Conservation (phyloP, 495 filamentous ascomycete genomes). For the Neurospora sp. region DNA sequence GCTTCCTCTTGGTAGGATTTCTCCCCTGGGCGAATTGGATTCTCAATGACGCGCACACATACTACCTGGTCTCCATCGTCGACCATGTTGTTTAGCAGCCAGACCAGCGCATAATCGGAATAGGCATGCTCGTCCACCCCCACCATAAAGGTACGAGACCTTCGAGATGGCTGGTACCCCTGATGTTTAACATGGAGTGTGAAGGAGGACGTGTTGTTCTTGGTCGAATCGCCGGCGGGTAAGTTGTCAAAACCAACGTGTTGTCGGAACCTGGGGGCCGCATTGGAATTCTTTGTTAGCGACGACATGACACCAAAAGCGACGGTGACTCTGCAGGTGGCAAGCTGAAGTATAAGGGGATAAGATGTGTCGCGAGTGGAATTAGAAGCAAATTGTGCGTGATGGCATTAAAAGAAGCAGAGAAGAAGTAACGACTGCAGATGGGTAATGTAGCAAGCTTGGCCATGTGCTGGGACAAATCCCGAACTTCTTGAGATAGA, state of each 20-base stretch:
- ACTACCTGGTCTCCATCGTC: conserved; percentile 97
- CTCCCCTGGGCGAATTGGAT: conserved; percentile 64
- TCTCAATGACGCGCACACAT: conserved; percentile 84
- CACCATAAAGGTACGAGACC: conserved; percentile 86
- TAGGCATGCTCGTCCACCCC: conserved; percentile 93
- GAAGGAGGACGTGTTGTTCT: conserved; percentile 72
- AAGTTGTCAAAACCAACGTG: conserved; percentile 93
- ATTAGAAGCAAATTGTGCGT: not conserved
- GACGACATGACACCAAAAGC: conserved; percentile 27
- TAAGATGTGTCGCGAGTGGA: not conserved
- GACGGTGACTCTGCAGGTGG: not conserved
- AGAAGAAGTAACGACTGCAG: not conserved
- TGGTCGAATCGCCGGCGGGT: conserved; percentile 50
- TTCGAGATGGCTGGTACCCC: conserved; percentile 73
- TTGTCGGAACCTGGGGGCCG: conserved; percentile 42
- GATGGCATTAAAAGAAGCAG: not conserved
- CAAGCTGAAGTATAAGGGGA: not conserved
- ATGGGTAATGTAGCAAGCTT: not conserved
- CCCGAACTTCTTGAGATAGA: not conserved
- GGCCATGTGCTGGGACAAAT: not conserved
- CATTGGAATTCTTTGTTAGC: conserved; percentile 27
- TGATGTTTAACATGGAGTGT: conserved; percentile 83
- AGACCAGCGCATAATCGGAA: conserved; percentile 89
- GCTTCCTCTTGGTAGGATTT: conserved; percentile 77
- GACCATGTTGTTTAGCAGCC: conserved; percentile 88